Evolutionary conservation across 78 protist species (phyloP), one percentile per base, ranked within the genome.

Genomic region (Blattamonas nauphoetae): DNA sequence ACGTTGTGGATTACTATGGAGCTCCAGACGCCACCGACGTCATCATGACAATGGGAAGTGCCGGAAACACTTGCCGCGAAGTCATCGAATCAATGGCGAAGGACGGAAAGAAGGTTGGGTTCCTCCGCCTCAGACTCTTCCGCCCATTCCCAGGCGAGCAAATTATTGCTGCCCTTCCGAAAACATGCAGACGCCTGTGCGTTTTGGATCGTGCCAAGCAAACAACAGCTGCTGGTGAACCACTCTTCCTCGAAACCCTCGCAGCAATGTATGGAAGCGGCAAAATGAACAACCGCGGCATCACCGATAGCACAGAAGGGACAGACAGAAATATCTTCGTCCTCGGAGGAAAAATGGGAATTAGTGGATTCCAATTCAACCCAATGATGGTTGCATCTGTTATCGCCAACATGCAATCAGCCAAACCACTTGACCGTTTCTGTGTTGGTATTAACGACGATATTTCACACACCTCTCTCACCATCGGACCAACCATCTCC

Each of bases 181-280:
- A 43, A 41, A 55, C 93, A 21, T 41, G 43, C 71, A 86, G 84
- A 84, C 32, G 85, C 38, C 44, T 93, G 35, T 0, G 85, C 87
- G 95, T 93, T 36, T 80, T 93, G 36, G 95, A 93, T 44, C 84
- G 93, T 33, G 36, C 46, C 42, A 90, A 90, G 85, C 93, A 93
- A 45, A 80, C 0, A 41, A 91, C 90, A 34, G 71, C 95, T 21
- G 45, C 64, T 32, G 94, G 94, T 41, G 86, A 88, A 85, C 95
- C 95, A 6, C 81, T 93, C 43, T 93, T 84, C 89, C 92, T 87
- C 3, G 92, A 89, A 44, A 93, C 92, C 34, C 2, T 3, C 11
- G 38, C 85, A 6, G 44, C 84, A 41, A n/a, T n/a, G n/a, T n/a
- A n/a, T n/a, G n/a, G n/a, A n/a, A n/a, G n/a, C n/a, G n/a, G n/a